Percentiles rank a stretch among this genome's conserved stretches.
These are phyloP conservation scores for Chimonanthus praecox DNA, from an alignment of 164 flowering plant genomes.

Conservation along the genomic window DNA sequence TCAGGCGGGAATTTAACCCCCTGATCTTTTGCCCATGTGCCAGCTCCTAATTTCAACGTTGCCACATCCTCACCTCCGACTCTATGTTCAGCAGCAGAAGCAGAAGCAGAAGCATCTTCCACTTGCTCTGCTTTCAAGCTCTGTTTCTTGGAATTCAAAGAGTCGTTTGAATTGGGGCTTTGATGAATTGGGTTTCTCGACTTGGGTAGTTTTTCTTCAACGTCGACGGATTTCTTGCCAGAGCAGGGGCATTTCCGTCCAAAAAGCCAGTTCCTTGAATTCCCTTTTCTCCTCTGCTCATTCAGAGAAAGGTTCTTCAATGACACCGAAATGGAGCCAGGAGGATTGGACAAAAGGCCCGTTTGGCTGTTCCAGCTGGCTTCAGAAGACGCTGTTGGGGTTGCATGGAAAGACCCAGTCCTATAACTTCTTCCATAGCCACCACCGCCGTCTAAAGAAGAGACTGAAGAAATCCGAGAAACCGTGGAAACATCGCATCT, in stretches of 20 bases:
- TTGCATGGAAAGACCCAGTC: conserved; percentile 56
- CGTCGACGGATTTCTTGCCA: conserved; percentile 60
- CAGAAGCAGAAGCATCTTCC: background rate
- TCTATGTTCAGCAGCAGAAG: background rate
- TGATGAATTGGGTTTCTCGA: conserved; percentile 15
- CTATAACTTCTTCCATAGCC: conserved; percentile 41
- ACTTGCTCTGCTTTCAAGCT: background rate
- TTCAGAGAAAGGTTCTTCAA: conserved; percentile 20
- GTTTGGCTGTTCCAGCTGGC: conserved; percentile 96
- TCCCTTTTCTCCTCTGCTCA: conserved; percentile 15
- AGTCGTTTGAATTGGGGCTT: background rate
- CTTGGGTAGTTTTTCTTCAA: conserved; percentile 35
- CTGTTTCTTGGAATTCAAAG: conserved; percentile 11
- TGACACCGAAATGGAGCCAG: conserved; percentile 43
- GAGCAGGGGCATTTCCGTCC: conserved; percentile 64
- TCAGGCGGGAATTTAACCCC: conserved; percentile 6
- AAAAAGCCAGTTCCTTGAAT: conserved; percentile 40
- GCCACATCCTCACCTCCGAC: conserved; percentile 3
- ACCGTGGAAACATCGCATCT: conserved; percentile 5
- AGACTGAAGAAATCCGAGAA: conserved; percentile 47
- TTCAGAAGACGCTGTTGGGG: conserved; percentile 88
- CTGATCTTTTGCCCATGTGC: conserved; percentile 7
- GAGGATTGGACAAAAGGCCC: conserved; percentile 62
- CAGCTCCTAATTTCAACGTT: conserved; percentile 4
- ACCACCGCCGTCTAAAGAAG: conserved; percentile 27